These are phyloP conservation scores for Acanthamoeba culbertsoni DNA, from an alignment of 208 protist genomes.

Conservation along the genomic window DNA sequence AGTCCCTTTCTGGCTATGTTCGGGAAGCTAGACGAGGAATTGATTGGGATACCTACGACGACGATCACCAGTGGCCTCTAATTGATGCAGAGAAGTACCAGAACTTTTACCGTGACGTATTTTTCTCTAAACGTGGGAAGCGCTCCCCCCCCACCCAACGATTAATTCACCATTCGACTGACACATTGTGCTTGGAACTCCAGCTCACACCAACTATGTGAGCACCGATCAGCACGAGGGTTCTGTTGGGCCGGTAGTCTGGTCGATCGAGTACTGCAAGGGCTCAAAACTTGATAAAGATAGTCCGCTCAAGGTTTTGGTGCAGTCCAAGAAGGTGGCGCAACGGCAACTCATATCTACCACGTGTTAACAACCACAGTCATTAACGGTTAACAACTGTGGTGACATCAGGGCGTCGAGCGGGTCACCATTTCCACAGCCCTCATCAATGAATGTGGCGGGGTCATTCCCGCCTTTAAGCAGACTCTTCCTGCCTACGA, in stretches of 20 bases:
- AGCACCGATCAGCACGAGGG: slow-evolving; percentile 28
- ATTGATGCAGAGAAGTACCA: slow-evolving; percentile 53
- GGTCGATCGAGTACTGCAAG: not conserved
- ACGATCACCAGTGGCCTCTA: not conserved
- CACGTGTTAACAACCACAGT: not conserved
- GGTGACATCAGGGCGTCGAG: not conserved
- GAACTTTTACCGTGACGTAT: slow-evolving; percentile 47
- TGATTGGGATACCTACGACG: not conserved
- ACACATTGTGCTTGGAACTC: not conserved
- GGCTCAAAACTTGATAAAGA: not conserved
- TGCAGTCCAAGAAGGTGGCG: slow-evolving; percentile 55
- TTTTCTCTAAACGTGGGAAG: not conserved
- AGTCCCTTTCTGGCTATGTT: not conserved
- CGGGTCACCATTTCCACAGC: not conserved
- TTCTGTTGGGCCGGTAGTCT: not conserved
- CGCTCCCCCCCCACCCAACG: not conserved
- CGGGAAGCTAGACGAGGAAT: slow-evolving; percentile 1
- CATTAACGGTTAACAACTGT: not conserved
- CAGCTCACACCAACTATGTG: slow-evolving; percentile 45
- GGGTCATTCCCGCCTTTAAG: slow-evolving; percentile 28
- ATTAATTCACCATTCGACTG: not conserved
- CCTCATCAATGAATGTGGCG: not conserved
- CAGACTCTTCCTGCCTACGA: not conserved
- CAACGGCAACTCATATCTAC: not conserved
- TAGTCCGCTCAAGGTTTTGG: not conserved